Evolutionary conservation across 495 filamentous ascomycete species (phyloP).

Genomic region (Parmelia sp.): DNA sequence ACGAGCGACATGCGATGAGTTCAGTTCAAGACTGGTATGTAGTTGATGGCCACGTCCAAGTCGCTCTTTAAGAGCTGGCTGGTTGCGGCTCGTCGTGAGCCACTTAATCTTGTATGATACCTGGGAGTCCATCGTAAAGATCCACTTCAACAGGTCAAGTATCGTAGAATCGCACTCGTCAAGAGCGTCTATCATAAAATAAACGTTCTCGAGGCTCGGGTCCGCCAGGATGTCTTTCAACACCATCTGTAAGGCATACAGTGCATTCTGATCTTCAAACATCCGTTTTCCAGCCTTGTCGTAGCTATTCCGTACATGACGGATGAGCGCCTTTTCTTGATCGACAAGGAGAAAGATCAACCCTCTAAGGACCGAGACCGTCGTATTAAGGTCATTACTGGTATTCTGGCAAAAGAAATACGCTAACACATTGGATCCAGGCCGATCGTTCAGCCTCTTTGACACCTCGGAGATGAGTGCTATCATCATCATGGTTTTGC

Average conservation of each 20-base stretch:
- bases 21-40: neutral
- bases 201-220: neutral
- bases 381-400: slow-evolving; percentile 7
- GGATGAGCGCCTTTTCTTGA: slow-evolving; percentile 11
- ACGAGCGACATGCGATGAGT: neutral
- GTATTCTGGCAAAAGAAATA: slow-evolving; percentile 42
- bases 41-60: neutral
- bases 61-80: neutral
- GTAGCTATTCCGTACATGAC: slow-evolving; percentile 6
- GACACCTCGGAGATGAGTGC: slow-evolving; percentile 33
- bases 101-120: slow-evolving; percentile 6
- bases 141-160: slow-evolving; percentile 9
- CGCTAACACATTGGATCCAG: slow-evolving; percentile 24
- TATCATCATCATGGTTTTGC: slow-evolving; percentile 44
- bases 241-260: neutral
- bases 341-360: slow-evolving; percentile 15
- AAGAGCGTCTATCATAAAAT: slow-evolving; percentile 20
- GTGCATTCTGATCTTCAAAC: neutral
- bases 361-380: slow-evolving; percentile 11
- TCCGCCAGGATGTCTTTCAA: neutral
- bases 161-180: slow-evolving; percentile 20
- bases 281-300: slow-evolving; percentile 1
- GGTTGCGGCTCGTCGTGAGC: slow-evolving; percentile 12
- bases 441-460: slow-evolving; percentile 6
- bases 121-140: slow-evolving; percentile 1